Percentiles rank a stretch among this genome's conserved stretches.
Evolutionary conservation across 2,329 filamentous ascomycete species (phyloP).

Genomic region (Paracorniculantispora psalliotae): DNA sequence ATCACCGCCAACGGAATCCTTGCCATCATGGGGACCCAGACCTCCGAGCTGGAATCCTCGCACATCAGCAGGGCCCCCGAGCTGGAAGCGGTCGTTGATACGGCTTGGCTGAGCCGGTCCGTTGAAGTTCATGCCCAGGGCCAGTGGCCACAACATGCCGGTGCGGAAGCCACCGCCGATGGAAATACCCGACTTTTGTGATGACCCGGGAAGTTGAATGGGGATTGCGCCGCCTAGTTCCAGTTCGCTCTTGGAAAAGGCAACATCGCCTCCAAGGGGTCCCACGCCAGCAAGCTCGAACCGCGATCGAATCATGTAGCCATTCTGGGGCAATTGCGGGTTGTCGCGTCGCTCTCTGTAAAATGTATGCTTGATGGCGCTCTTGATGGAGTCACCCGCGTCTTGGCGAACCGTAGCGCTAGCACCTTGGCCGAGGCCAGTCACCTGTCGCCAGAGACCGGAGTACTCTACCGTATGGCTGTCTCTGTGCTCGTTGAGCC

Average conservation of each 20-base stretch:
- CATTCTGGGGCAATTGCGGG: slow-evolving; percentile 74
- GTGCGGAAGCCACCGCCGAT: slow-evolving; percentile 77
- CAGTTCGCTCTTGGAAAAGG: slow-evolving; percentile 89
- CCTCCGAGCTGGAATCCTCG: slow-evolving; percentile 89
- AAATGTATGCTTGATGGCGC: slow-evolving; percentile 76
- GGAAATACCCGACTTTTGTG: slow-evolving; percentile 69
- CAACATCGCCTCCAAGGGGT: slow-evolving; percentile 78
- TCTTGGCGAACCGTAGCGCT: slow-evolving; percentile 78
- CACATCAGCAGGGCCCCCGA: slow-evolving; percentile 91
- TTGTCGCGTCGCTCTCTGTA: slow-evolving; percentile 76
- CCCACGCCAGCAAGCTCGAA: slow-evolving; percentile 86
- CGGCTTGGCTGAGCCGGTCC: slow-evolving; percentile 62
- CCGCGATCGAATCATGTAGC: slow-evolving; percentile 72
- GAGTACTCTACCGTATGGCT: slow-evolving; percentile 76
- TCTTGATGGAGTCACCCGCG: slow-evolving; percentile 88
- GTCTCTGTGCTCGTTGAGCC: slow-evolving; percentile 60
- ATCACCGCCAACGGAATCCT: slow-evolving; percentile 85
- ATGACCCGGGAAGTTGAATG: slow-evolving; percentile 63
- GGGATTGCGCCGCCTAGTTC: slow-evolving; percentile 75
- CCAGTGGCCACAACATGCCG: slow-evolving; percentile 78
- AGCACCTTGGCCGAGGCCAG: slow-evolving; percentile 67
- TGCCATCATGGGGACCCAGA: slow-evolving; percentile 80
- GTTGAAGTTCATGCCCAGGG: slow-evolving; percentile 51
- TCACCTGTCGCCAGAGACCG: slow-evolving; percentile 83
- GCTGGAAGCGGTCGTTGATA: slow-evolving; percentile 90